Evolutionary conservation across 1,284 basidiomycete genomes (phyloP), one percentile per base, ranked within the genome.

Genomic region (Phaffia rhodozyma): DNA sequence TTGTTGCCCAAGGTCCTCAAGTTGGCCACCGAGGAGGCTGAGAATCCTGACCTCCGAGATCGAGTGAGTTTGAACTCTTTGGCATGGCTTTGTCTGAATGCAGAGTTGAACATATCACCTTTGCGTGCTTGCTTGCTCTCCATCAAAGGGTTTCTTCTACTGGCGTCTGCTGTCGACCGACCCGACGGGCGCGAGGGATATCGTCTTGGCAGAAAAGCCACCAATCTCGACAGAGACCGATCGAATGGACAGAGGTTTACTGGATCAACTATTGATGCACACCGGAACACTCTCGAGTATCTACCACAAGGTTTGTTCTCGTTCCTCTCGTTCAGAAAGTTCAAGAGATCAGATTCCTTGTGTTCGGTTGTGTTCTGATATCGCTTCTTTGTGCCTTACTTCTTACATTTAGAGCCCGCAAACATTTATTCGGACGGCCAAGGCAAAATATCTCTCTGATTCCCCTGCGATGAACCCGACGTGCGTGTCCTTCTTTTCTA

Each of bases 161-260:
- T 98, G 94, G 94, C 85, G 96, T 56, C 80, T 99, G 77, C 81
- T 98, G 49, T 94, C 94, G 1, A 87, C 92, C 69, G 92, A 97
- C 73, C 92, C 96, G 1, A 79, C 85, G 1, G 86, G 87, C 1
- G 94, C 96, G 2, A 83, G 86, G 52, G 86, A 90, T 69, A 87
- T 98, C 66, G 92, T 98, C n/a, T 80, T 98, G 23, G 82, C 89
- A 9, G 89, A 91, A 68, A 97, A 97, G 71, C 96, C 96, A 21
- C 81, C 91, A 3, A 97, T 98, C 68, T 93, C 91, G n/a, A 97
- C 91, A 1, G 93, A 98, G 74, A 91, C 91, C 6, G 96, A 99
- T 73, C 79, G 91, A 50, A 97, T 98, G 90, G 93, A 97, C 73
- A 83, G 91, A 70, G 90, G 91, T 29, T 87, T 92, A 62, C 82